Base-by-base conservation (phyloP, 148 eudicot species). In the Linanthus parryae region DNA sequence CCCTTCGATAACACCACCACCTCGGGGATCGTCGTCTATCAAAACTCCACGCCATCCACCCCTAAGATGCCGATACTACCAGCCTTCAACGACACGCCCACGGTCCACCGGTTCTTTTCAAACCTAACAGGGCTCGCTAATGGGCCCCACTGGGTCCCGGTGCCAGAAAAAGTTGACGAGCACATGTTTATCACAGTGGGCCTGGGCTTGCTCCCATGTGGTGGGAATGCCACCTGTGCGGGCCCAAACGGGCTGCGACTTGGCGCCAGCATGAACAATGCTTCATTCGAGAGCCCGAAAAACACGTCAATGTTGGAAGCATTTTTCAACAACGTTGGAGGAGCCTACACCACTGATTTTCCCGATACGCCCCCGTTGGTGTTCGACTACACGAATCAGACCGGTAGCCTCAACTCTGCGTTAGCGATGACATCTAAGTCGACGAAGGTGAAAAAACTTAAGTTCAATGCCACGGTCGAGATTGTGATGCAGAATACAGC, bases 401-500 rank as follows among this genome's bases (percentile, higher is more conserved):
- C 21, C 38, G 77, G 62, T 7, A 59, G 58, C 16, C 16, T 74
- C 5, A 77, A 74, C 16, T 24, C 7, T 10, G 30, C 57, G 8
- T 23, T 74, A 7, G 1, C 77, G 3, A 55, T 67, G 28, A 80
- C 90, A 0, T 4, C 55, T 0, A 69, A 61, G 44, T 69, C 84
- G 0, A 84, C 94, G 0, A 79, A 68, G 15, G 89, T 75, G 17
- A 84, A 71, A 67, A 58, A 67, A 8, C 22, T 88, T 0, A 82
- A 75, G 62, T 88, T 21, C 48, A 77, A 79, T 44, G 18, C 84
- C 0, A 68, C 75, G 3, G 80, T 81, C 4, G 78, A 88, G 70
- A 71, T 88, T 7, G 81, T 88, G 43, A 36, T 84, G 18, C 97
- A 88, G 48, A 70, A 78, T 47, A 78, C 82, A 1, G 77, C 75